These are phyloP conservation scores for Magnusiomyces sp. DNA, from an alignment of 1,139 yeast genomes.

Conservation along the genomic window DNA sequence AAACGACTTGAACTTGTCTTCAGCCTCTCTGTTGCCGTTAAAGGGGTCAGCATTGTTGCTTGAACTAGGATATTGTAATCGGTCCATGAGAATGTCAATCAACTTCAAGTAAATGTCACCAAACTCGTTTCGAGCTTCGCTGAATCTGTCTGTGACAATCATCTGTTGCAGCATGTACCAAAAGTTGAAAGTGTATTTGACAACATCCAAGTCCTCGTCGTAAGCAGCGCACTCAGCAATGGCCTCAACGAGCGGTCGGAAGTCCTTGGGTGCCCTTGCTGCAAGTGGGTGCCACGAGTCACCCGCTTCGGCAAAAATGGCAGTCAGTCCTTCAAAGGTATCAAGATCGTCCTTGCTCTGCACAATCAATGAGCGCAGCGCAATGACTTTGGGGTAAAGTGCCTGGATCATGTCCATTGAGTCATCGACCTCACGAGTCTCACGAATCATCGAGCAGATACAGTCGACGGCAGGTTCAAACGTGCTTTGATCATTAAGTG, in stretches of 20 bases:
- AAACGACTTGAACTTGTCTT: conserved; percentile 87
- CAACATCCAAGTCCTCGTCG: conserved; percentile 79
- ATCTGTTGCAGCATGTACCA: conserved; percentile 82
- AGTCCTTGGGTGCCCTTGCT: conserved; percentile 63
- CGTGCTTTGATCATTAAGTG: conserved; percentile 54
- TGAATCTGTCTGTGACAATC: conserved; percentile 54
- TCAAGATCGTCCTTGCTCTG: conserved; percentile 56
- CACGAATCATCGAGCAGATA: conserved; percentile 65
- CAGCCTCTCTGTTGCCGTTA: conserved; percentile 64
- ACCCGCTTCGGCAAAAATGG: conserved; percentile 85
- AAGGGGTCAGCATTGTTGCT: conserved; percentile 38
- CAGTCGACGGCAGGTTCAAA: conserved; percentile 89
- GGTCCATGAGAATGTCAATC: conserved; percentile 58
- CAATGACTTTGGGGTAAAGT: conserved; percentile 58
- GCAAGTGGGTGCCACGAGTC: conserved; percentile 91
- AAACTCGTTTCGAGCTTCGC: conserved; percentile 49
- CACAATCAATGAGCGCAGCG: conserved; percentile 45
- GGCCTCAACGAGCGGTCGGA: conserved; percentile 68
- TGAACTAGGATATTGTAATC: conserved; percentile 64
- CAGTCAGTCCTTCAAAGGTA: conserved; percentile 59
- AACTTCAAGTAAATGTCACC: conserved; percentile 56
- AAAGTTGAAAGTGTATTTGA: conserved; percentile 82
- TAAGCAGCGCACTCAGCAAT: conserved; percentile 53
- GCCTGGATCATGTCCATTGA: conserved; percentile 50
- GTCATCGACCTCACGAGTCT: conserved; percentile 61